These are phyloP conservation scores for Pseudozyma hubeiensis DNA, from an alignment of 1,284 basidiomycete species.

Conservation along the genomic window DNA sequence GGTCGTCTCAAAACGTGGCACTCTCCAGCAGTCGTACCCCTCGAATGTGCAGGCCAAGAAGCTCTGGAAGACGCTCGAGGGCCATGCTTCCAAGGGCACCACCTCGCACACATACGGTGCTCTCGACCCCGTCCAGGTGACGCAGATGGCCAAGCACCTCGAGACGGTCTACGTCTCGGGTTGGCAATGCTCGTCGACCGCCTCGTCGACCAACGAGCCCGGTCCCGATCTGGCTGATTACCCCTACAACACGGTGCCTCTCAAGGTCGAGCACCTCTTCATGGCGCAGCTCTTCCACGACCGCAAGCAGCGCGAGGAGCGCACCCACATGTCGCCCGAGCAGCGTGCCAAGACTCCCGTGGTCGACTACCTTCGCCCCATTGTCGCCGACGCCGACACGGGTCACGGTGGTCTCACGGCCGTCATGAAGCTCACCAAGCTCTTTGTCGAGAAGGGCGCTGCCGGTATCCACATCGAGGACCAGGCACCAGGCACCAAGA, in stretches of 20 bases:
- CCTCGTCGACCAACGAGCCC: slow-evolving; percentile 68
- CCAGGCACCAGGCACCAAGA: slow-evolving; percentile 85
- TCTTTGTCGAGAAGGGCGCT: slow-evolving; percentile 90
- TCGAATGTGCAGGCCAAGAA: slow-evolving; percentile 89
- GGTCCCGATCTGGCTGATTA: slow-evolving; percentile 71
- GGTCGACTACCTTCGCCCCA: slow-evolving; percentile 70
- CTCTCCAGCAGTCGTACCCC: slow-evolving; percentile 85
- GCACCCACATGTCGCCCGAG: slow-evolving; percentile 76
- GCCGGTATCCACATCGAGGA: slow-evolving; percentile 91
- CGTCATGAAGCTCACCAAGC: slow-evolving; percentile 94
- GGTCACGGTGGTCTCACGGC: slow-evolving; percentile 92
- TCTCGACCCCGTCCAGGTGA: slow-evolving; percentile 92
- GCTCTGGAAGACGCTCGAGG: slow-evolving; percentile 78
- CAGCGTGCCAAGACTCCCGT: slow-evolving; percentile 72
- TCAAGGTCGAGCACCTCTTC: slow-evolving; percentile 77
- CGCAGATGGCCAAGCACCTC: slow-evolving; percentile 70
- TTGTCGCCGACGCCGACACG: slow-evolving; percentile 71
- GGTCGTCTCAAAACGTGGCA: slow-evolving; percentile 93
- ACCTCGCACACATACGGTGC: slow-evolving; percentile 96
- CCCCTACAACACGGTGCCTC: slow-evolving; percentile 76
- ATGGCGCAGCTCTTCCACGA: slow-evolving; percentile 76
- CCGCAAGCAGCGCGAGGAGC: slow-evolving; percentile 72
- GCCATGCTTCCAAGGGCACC: slow-evolving; percentile 72
- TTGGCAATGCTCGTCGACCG: slow-evolving; percentile 67
- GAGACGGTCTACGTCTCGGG: slow-evolving; percentile 69